Conservation (phyloP, 768 basidiomycete genomes). For the Rhizopogon vesiculosus region DNA sequence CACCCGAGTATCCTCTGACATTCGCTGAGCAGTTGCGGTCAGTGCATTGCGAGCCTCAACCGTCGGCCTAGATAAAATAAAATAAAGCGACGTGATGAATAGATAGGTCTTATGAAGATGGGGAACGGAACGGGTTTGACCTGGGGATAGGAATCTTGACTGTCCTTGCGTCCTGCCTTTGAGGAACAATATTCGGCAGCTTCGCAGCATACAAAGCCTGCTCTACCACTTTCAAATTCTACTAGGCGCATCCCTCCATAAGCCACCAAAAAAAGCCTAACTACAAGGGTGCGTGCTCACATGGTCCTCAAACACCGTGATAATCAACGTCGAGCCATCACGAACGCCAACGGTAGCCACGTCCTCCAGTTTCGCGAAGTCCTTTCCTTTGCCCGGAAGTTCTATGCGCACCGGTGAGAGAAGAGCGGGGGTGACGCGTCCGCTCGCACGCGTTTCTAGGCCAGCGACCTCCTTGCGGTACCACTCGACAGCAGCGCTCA, state of each 20-base stretch:
- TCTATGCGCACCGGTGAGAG: constrained; percentile 65
- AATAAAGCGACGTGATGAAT: not conserved
- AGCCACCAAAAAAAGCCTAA: not conserved
- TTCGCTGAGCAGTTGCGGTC: constrained; percentile 44
- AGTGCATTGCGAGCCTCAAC: constrained; percentile 63
- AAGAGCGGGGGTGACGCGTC: constrained; percentile 71
- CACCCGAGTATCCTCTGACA: constrained; percentile 71
- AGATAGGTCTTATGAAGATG: not conserved
- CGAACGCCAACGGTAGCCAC: constrained; percentile 77
- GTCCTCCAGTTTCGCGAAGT: constrained; percentile 51
- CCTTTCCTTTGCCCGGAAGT: constrained; percentile 33
- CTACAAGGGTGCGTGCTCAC: constrained; percentile 36
- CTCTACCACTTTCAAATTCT: constrained; percentile 76
- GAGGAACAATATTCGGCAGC: constrained; percentile 67
- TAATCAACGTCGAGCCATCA: constrained; percentile 67
- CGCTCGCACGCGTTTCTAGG: constrained; percentile 66
- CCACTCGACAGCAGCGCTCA: constrained; percentile 65
- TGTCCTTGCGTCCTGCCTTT: constrained; percentile 64
- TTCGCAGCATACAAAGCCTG: constrained; percentile 72
- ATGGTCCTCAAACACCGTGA: constrained; percentile 76
- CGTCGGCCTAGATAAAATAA: constrained; percentile 51
- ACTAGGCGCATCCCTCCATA: constrained; percentile 27
- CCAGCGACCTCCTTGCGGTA: constrained; percentile 73
- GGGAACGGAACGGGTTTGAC: constrained; percentile 29
- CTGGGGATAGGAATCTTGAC: constrained; percentile 79